These are phyloP conservation scores for Diospyros kaki DNA, from an alignment of 148 eudicot species.

Conservation along the genomic window DNA sequence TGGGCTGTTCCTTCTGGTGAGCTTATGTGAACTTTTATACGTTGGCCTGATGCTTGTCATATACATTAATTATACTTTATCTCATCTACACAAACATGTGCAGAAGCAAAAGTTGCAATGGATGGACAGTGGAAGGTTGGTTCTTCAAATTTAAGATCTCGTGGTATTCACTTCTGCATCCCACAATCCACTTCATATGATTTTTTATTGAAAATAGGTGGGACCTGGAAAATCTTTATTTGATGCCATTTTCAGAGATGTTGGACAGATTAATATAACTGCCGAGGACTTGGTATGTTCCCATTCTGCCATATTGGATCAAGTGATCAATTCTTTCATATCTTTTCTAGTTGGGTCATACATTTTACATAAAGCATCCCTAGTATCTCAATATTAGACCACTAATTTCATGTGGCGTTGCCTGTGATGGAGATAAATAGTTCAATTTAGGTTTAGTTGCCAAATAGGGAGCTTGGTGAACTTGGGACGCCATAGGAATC, in stretches of 20 bases:
- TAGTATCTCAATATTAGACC: neutral
- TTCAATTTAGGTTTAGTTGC: no score
- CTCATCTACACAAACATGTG: slow-evolving; percentile 13
- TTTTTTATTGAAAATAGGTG: slow-evolving; percentile 60
- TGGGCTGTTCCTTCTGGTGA: slow-evolving; percentile 99
- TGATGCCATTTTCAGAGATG: slow-evolving; percentile 66
- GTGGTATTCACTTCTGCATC: neutral
- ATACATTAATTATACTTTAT: neutral
- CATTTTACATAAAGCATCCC: neutral
- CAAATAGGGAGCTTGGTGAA: no score
- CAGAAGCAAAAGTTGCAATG: slow-evolving; percentile 82
- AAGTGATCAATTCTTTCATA: neutral
- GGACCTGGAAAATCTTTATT: slow-evolving; percentile 92
- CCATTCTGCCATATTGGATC: slow-evolving; percentile 1
- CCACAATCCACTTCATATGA: slow-evolving; percentile 10
- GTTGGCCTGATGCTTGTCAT: neutral
- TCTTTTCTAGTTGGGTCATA: neutral
- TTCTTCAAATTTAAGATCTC: slow-evolving; percentile 14
- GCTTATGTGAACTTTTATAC: slow-evolving; percentile 11
- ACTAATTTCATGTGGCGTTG: neutral
- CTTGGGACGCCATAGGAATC: no score
- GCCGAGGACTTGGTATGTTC: slow-evolving; percentile 95
- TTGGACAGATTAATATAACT: slow-evolving; percentile 75
- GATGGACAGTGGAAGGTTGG: slow-evolving; percentile 92
- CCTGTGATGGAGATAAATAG: neutral